Base-by-base conservation (phyloP, 352 stramenopile species). In the Thalassiosira ordinaria region DNA sequence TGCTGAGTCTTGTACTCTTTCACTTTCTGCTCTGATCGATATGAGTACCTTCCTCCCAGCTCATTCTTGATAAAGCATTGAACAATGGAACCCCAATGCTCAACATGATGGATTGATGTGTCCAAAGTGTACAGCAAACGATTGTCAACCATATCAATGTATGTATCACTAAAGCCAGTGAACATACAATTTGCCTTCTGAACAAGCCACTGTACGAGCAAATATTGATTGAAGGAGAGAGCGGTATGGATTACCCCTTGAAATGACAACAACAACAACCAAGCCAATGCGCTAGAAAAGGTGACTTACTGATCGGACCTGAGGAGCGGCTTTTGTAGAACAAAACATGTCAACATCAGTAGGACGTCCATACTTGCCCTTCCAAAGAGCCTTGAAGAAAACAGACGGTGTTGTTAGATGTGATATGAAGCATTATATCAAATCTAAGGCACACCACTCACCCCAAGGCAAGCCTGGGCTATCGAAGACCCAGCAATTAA, bases 401-500 rank as follows among this genome's bases (percentile, higher is more conserved):
- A n/a, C n/a, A n/a, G n/a, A n/a, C n/a, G n/a, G n/a, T n/a, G n/a
- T n/a, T n/a, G n/a, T n/a, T n/a, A n/a, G n/a, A n/a, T n/a, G n/a
- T n/a, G n/a, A n/a, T n/a, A n/a, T n/a, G n/a, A n/a, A n/a, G n/a
- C n/a, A n/a, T n/a, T n/a, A n/a, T n/a, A n/a, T n/a, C n/a, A n/a
- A n/a, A n/a, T n/a, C n/a, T n/a, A n/a, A n/a, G n/a, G n/a, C n/a
- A n/a, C n/a, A n/a, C n/a, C n/a, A n/a, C n/a, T n/a, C n/a, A 53
- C 47, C 0, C 72, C 72, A 53, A 80, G 72, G 26, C 64, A 74
- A 1, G 64, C 47, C 29, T 22, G n/a, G 6, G 41, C 72, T 2
- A 80, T 70, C 5, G 72, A 61, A 47, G 72, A 80, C 6, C 72
- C 72, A n/a, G 72, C 72, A 73, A 80, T 80, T 1, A 80, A 14